Base-by-base conservation (phyloP, 2,329 filamentous ascomycete species). In the Claviceps citrina region DNA sequence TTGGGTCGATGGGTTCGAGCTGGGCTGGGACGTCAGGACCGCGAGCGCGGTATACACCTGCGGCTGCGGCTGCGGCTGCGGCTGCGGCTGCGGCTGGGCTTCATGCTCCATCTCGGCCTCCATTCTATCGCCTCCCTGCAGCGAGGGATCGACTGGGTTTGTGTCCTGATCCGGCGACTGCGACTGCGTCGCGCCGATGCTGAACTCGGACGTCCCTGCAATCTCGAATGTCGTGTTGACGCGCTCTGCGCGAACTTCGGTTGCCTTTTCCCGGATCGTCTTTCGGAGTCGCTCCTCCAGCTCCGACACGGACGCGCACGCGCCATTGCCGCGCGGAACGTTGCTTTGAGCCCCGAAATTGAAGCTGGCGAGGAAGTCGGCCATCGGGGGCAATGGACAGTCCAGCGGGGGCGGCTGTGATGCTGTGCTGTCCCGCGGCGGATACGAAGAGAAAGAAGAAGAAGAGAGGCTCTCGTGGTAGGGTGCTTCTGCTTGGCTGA, bases 211-310 rank as follows among this genome's bases (percentile, higher is more conserved):
- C 7, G 62, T 58, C 1, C 63, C 54, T 1, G 62, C 58, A 22
- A 77, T 51, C 44, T 71, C 65, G 38, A 72, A 60, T 2, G 58
- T 66, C 15, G 59, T 51, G 7, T 64, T 60, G 9, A 71, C 54
- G 46, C 71, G 68, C 39, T 73, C 62, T 31, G 68, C 70, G 36
- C 65, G 67, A 16, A 60, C 68, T 9, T 62, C 57, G 4, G 65
- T 64, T 15, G 61, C 59, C 44, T 67, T 71, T 15, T 55, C 51
- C 5, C 56, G 51, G 34, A 73, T 51, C 0, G 62, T 44, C 7
- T 52, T 49, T 28, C 58, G 59, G 19, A 77, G 54, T n/a, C 63
- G 62, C 18, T 48, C 47, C 45, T 67, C 61, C 6, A 76, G 54
- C 22, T 75, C 67, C 15, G 67, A 62, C 33, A 58, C 42, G 13